phyloP scores from a whole-genome alignment of 1,284 basidiomycete species.

The Papiliotrema laurentii region DNA sequence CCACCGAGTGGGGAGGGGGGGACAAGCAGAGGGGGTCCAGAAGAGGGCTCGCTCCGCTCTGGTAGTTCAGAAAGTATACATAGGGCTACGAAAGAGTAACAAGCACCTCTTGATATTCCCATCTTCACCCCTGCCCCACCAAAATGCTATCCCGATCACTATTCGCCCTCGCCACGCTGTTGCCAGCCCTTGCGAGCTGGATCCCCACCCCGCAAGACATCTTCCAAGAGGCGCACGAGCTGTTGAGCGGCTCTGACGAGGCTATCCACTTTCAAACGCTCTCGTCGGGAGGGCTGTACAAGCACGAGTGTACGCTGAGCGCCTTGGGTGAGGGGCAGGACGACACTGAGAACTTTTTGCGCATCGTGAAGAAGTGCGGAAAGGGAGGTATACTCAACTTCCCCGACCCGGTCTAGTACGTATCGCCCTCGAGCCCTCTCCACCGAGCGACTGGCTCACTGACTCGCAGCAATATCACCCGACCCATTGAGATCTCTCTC shows the following conservation, averaged over 20 bases:
- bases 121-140: constrained; percentile 16
- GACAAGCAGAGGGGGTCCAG: too few species aligned
- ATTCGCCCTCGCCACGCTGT: constrained; percentile 6
- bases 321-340: constrained; percentile 49
- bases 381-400: constrained; percentile 51
- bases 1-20: too few species aligned
- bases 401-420: constrained; percentile 19
- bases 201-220: constrained; percentile 10
- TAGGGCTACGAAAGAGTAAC: too few species aligned
- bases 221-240: constrained; percentile 17
- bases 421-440: constrained; percentile 47
- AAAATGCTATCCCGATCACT: neutral
- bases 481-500: constrained; percentile 41
- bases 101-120: too few species aligned
- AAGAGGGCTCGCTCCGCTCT: too few species aligned
- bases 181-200: constrained; percentile 20
- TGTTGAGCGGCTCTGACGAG: constrained; percentile 6
- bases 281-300: neutral
- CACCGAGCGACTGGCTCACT: constrained; percentile 49
- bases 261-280: constrained; percentile 10
- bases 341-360: constrained; percentile 51
- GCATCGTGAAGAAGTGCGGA: constrained; percentile 55
- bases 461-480: constrained; percentile 5
- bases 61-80: too few species aligned
- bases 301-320: constrained; percentile 42